phyloP scores from a whole-genome alignment of 2,329 filamentous ascomycete species.

The Pseudocercospora fuligena region DNA sequence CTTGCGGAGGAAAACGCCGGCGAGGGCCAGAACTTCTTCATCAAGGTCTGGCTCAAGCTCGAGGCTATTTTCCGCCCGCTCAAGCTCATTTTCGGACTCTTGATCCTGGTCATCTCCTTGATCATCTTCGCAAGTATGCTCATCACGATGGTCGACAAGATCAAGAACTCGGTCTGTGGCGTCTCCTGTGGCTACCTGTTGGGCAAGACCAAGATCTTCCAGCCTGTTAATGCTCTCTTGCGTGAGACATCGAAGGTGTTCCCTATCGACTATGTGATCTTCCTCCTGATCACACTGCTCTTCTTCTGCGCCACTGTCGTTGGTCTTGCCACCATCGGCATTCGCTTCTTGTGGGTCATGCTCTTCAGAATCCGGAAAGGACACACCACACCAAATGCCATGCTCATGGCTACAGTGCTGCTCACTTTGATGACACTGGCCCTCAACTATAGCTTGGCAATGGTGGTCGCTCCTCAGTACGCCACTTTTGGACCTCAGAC shows the following conservation, averaged over 20 bases:
- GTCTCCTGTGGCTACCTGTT: slow-evolving; percentile 89
- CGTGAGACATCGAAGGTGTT: slow-evolving; percentile 81
- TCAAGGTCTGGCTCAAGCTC: slow-evolving; percentile 77
- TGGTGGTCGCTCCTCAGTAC: slow-evolving; percentile 95
- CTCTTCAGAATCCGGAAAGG: slow-evolving; percentile 91
- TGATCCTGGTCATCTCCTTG: slow-evolving; percentile 75
- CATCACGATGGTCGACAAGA: slow-evolving; percentile 94
- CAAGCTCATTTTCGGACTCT: slow-evolving; percentile 81
- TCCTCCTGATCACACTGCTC: slow-evolving; percentile 80
- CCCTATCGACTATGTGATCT: slow-evolving; percentile 89
- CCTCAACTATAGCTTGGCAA: slow-evolving; percentile 89
- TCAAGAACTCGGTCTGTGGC: slow-evolving; percentile 92
- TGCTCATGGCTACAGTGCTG: slow-evolving; percentile 88
- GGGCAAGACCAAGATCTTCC: slow-evolving; percentile 86
- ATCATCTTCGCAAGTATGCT: slow-evolving; percentile 90
- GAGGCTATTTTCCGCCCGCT: slow-evolving; percentile 84
- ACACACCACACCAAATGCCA: slow-evolving; percentile 86
- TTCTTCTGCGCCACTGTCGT: slow-evolving; percentile 88
- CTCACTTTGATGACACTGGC: slow-evolving; percentile 87
- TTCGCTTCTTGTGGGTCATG: slow-evolving; percentile 93
- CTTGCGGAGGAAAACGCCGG: slow-evolving; percentile 82
- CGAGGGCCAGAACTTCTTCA: slow-evolving; percentile 74
- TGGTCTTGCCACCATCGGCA: slow-evolving; percentile 84
- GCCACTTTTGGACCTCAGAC: slow-evolving; percentile 92
- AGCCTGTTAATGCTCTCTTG: slow-evolving; percentile 90